A percentile compares a stretch with the other conserved stretches of the same genome.
Evolutionary conservation across 2,329 filamentous ascomycete genomes (phyloP).

Genomic region (Xylaria sp.): DNA sequence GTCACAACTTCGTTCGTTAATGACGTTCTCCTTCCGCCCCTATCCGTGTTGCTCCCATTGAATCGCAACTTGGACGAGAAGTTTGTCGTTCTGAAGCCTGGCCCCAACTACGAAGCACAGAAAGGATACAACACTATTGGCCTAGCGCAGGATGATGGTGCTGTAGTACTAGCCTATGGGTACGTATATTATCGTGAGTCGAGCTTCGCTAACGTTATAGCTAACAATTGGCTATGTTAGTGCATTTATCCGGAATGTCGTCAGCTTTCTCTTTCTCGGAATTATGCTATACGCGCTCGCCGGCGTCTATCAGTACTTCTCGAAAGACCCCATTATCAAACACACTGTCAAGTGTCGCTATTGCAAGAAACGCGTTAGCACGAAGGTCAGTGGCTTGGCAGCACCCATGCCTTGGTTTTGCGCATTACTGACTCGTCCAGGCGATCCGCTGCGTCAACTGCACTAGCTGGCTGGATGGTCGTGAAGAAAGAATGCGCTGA

Average conservation of each 20-base stretch:
- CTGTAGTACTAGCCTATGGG: constrained; percentile 78
- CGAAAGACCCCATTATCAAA: constrained; percentile 76
- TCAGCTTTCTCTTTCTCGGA: constrained; percentile 75
- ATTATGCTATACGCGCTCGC: constrained; percentile 73
- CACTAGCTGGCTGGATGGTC: constrained; percentile 67
- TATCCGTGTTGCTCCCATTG: constrained; percentile 75
- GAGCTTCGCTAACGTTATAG: neutral
- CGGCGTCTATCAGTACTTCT: constrained; percentile 68
- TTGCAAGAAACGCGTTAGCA: constrained; percentile 58
- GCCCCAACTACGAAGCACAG: constrained; percentile 63
- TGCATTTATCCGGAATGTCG: constrained; percentile 70
- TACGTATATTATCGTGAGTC: constrained; percentile 49
- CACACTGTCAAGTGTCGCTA: constrained; percentile 75
- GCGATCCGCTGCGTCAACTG: constrained; percentile 65
- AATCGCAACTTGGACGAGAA: constrained; percentile 79
- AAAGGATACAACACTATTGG: constrained; percentile 76
- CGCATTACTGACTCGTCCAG: constrained; percentile 42
- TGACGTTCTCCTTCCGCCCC: constrained; percentile 75
- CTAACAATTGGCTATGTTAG: constrained; percentile 49
- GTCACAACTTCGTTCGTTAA: constrained; percentile 78
- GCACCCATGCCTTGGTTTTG: neutral
- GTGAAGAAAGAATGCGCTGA: constrained; percentile 57
- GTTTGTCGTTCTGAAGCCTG: constrained; percentile 72
- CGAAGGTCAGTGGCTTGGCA: constrained; percentile 42
- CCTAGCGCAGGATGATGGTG: constrained; percentile 76